Evolutionary conservation across 2,329 filamentous ascomycete species (phyloP).

Genomic region (Claviceps humidiphila): DNA sequence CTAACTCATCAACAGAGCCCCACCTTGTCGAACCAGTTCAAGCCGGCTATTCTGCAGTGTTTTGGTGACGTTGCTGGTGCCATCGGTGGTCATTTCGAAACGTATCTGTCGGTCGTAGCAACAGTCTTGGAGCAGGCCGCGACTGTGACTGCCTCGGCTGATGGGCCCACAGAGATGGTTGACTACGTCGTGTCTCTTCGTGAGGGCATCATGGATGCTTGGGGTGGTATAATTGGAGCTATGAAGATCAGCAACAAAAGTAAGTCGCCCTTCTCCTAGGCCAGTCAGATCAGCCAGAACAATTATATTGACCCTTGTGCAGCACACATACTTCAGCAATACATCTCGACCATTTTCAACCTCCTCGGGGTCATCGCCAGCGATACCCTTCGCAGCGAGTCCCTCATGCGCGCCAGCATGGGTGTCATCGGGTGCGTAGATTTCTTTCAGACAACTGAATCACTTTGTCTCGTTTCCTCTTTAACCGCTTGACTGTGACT

Average conservation of each 20-base stretch:
- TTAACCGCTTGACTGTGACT: background rate
- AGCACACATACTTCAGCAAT: constrained; percentile 63
- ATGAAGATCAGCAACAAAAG: constrained; percentile 76
- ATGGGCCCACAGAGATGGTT: constrained; percentile 86
- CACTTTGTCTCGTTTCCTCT: background rate
- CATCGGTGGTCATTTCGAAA: constrained; percentile 84
- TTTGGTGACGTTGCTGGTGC: constrained; percentile 96
- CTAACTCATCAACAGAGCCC: constrained; percentile 45
- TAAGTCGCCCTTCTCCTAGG: constrained; percentile 26
- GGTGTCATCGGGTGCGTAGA: constrained; percentile 79
- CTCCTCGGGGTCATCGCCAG: constrained; percentile 68
- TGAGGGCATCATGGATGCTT: constrained; percentile 98
- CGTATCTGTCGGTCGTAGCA: constrained; percentile 82
- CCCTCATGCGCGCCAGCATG: constrained; percentile 86
- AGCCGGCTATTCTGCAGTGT: constrained; percentile 93
- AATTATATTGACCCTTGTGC: constrained; percentile 1
- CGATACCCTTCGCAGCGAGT: constrained; percentile 82
- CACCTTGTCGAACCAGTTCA: constrained; percentile 87
- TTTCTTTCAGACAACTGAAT: background rate
- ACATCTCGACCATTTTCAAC: constrained; percentile 74
- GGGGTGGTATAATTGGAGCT: constrained; percentile 90
- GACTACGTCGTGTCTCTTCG: constrained; percentile 91
- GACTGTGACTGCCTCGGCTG: constrained; percentile 61
- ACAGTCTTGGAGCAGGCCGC: constrained; percentile 90
- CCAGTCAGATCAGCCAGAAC: too few species aligned